These are phyloP conservation scores for Nicotiana tabacum DNA, from an alignment of 257 asterid species.

Conservation along the genomic window DNA sequence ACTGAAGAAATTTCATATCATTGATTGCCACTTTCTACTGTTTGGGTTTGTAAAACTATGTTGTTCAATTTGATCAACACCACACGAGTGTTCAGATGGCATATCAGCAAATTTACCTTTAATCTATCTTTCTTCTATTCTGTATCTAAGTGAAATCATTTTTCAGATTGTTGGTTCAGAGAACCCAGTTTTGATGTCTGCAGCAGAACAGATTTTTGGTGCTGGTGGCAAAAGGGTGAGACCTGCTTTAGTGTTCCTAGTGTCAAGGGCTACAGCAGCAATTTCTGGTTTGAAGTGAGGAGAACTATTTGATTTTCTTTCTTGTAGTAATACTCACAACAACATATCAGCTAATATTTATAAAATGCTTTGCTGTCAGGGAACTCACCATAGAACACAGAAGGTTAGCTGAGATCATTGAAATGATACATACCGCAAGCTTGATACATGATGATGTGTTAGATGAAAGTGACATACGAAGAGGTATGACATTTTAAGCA, in stretches of 20 bases:
- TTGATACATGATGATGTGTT: conserved; percentile 92
- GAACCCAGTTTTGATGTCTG: conserved; percentile 91
- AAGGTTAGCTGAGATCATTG: conserved; percentile 93
- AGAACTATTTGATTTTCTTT: background rate
- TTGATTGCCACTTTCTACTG: background rate
- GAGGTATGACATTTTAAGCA: conserved; percentile 48
- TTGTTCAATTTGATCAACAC: background rate
- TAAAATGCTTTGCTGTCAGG: conserved; percentile 31
- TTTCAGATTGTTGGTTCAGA: conserved; percentile 94
- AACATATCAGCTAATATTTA: conserved; percentile 1
- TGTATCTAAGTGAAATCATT: conserved; percentile 24
- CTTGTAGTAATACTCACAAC: background rate
- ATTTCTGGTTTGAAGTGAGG: conserved; percentile 70
- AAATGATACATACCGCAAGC: conserved; percentile 98
- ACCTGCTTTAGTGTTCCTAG: conserved; percentile 90
- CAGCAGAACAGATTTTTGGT: conserved; percentile 94
- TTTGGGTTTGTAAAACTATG: background rate
- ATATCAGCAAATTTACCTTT: background rate
- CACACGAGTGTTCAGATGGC: background rate
- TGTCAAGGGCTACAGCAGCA: conserved; percentile 86
- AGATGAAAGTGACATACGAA: conserved; percentile 89
- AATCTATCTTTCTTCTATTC: background rate
- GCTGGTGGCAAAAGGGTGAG: conserved; percentile 98
- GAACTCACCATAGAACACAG: conserved; percentile 85
- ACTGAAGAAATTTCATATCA: background rate